Percentiles rank a stretch among this genome's conserved stretches.
These are phyloP conservation scores for Crithidia acanthocephali DNA, from an alignment of 208 protist species.

Conservation along the genomic window DNA sequence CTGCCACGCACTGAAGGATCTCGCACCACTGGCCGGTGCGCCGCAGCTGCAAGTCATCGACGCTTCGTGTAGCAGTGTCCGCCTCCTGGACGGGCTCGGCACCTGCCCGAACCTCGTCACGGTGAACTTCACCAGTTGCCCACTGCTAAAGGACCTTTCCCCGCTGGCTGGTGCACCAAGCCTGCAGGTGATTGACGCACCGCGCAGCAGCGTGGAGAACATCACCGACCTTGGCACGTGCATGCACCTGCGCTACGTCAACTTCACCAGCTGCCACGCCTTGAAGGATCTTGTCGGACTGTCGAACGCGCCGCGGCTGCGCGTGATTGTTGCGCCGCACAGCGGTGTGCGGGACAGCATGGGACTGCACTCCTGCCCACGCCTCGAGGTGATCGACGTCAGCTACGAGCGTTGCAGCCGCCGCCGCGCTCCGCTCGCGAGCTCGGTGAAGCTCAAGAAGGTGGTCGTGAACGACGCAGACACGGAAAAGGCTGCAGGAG, in stretches of 20 bases:
- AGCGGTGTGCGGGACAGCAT: background rate
- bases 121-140: background rate
- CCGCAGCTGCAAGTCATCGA: background rate
- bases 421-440: background rate
- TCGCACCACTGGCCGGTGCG: background rate
- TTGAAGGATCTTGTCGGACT: background rate
- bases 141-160: background rate
- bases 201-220: slow-evolving; percentile 8
- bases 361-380: background rate
- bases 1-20: background rate
- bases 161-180: background rate
- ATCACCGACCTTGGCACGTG: background rate
- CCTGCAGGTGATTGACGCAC: background rate
- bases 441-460: background rate
- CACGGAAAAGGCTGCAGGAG: background rate
- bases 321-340: background rate
- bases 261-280: background rate
- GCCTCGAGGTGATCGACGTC: slow-evolving; percentile 2
- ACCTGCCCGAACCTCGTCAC: background rate
- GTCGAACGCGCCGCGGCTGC: slow-evolving; percentile 1
- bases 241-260: background rate
- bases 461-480: background rate
- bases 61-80: background rate
- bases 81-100: background rate
- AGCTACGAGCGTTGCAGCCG: background rate